Evolutionary conservation across 192 early-diverging fungal species (phyloP).

Genomic region (Backusella tuberculispora): DNA sequence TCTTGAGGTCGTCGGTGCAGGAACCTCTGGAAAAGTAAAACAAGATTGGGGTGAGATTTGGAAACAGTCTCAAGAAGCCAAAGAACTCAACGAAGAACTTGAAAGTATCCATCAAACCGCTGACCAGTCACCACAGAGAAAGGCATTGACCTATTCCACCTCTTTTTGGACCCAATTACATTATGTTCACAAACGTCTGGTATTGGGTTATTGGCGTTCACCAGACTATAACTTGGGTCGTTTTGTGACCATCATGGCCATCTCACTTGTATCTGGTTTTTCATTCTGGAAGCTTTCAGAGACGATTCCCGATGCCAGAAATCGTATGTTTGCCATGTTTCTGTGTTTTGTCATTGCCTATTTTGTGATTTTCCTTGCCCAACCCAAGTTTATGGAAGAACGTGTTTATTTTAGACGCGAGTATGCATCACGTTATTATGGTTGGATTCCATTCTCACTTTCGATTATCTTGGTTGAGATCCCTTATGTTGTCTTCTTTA

Average conservation of each 20-base stretch:
- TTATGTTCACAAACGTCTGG: conserved; percentile 68
- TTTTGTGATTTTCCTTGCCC: conserved; percentile 69
- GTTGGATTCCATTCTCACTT: conserved; percentile 67
- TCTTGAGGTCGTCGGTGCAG: conserved; percentile 77
- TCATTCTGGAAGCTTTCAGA: conserved; percentile 67
- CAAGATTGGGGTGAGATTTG: conserved; percentile 78
- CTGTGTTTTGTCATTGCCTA: conserved; percentile 65
- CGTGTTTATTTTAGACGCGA: conserved; percentile 70
- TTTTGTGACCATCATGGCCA: conserved; percentile 58
- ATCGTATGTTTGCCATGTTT: conserved; percentile 76
- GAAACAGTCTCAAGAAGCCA: conserved; percentile 59
- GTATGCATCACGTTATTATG: conserved; percentile 68
- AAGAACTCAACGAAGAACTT: conserved; percentile 49
- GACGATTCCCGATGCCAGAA: conserved; percentile 61
- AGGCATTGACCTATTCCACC: conserved; percentile 49
- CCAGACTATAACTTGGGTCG: conserved; percentile 79
- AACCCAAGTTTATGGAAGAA: conserved; percentile 68
- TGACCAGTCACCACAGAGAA: conserved; percentile 33
- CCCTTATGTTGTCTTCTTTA: conserved; percentile 63
- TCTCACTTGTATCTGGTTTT: conserved; percentile 67
- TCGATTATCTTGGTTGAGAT: conserved; percentile 69
- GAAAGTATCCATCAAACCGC: conserved; percentile 52
- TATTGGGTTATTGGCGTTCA: conserved; percentile 69
- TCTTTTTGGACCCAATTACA: conserved; percentile 51
- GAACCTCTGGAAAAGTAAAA: conserved; percentile 37